Base-by-base conservation (phyloP, 73 alveolate species). In the Paraurostyla sp. region DNA sequence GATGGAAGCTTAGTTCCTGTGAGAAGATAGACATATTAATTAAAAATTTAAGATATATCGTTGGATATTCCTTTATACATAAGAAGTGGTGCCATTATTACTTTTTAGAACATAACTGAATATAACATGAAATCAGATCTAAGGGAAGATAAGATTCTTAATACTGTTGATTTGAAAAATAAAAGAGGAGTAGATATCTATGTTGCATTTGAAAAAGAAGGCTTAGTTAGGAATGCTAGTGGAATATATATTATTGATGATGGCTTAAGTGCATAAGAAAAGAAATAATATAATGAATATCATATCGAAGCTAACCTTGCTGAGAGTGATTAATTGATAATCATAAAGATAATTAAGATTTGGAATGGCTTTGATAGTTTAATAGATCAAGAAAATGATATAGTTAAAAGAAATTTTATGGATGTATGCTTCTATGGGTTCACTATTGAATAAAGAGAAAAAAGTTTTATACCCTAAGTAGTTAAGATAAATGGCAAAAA, bases 151-250 rank as follows among this genome's bases (percentile, higher is more conserved):
- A 52, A 20, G 30, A 35, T 52, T 13, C 33, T 52, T 13, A 52
- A 52, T 52, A 52, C 69, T 52, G 69, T 52, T 18, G 69, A 52
- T 52, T 35, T 52, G 30, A 52, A 52, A 52, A 52, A 52, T 52
- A 52, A 52, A 52, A 52, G 13, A 35, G 23, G 69, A 52, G 69
- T 52, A 18, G 69, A 52, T 52, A 13, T 52, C 4, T 52, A 18
- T 18, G 69, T 52, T 6, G 69, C 69, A 18, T 52, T 52, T 52
- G 69, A 52, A 13, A 6, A 52, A 52, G 30, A 11, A 18, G 36
- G 23, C 13, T 20, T 18, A n/a, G 69, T 13, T 9, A 9, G 38
- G 13, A 52, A 52, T 18, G 69, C 69, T 9, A 20, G 30, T 6
- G 69, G 69, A 52, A 6, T 13, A 6, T 52, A 52, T 52, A 52